phyloP scores from a whole-genome alignment of 768 basidiomycete species.

The Hericium erinaceus region DNA sequence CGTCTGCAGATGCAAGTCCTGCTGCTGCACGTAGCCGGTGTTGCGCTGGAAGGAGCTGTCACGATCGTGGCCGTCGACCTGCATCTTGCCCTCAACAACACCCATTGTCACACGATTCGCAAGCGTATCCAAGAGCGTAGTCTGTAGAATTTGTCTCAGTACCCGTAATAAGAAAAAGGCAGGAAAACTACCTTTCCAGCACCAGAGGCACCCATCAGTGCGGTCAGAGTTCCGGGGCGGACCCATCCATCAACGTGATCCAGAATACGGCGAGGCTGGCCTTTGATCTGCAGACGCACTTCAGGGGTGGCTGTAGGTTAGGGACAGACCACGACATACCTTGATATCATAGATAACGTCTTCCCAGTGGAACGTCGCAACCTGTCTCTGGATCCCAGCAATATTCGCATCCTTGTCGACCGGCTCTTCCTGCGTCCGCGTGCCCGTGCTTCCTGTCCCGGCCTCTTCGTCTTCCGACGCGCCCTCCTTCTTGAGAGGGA shows the following conservation, averaged over 20 bases:
- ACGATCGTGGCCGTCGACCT: conserved; percentile 49
- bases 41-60: conserved; percentile 17
- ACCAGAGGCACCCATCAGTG: conserved; percentile 60
- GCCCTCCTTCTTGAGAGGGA: not conserved
- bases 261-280: conserved; percentile 42
- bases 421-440: not conserved
- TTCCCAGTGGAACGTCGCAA: conserved; percentile 40
- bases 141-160: conserved; percentile 19
- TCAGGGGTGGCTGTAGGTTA: too few relatives aligned
- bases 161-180: not conserved
- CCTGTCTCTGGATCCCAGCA: not conserved
- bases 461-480: not conserved
- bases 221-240: conserved; percentile 67
- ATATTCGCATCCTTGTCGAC: not conserved
- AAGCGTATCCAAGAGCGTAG: conserved; percentile 40
- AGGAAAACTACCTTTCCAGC: conserved; percentile 32
- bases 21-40: conserved; percentile 81
- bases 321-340: conserved; percentile 18
- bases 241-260: conserved; percentile 77
- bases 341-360: conserved; percentile 68
- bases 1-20: conserved; percentile 71
- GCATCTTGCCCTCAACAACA: conserved; percentile 30
- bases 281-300: conserved; percentile 27
- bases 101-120: conserved; percentile 31
- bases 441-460: not conserved